Evolutionary conservation across 73 alveolate genomes (phyloP).

Genomic region (Tetrahymena borealis): DNA sequence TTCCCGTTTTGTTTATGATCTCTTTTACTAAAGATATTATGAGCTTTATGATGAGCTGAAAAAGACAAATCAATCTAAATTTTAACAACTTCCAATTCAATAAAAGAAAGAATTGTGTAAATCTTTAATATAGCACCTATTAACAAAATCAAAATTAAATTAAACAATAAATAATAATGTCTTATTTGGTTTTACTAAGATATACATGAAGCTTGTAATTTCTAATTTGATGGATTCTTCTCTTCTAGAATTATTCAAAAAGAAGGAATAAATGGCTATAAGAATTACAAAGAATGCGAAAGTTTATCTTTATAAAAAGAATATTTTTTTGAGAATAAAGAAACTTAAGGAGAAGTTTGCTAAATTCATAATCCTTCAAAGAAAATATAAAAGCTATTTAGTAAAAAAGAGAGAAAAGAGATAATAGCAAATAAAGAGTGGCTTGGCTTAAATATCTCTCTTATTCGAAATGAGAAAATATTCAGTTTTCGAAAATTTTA

Average conservation of each 20-base stretch:
- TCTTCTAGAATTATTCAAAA: background rate
- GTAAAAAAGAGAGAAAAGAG: background rate
- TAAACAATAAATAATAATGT: background rate
- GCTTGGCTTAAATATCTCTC: background rate
- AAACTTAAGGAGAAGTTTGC: background rate
- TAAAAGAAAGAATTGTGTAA: background rate
- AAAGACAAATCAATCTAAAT: background rate
- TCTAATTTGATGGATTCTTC: background rate
- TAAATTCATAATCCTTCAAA: background rate
- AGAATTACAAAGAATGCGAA: background rate
- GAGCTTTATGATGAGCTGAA: background rate
- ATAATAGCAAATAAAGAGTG: background rate
- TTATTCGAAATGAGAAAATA: background rate
- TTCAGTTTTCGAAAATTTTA: background rate
- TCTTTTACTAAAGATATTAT: background rate
- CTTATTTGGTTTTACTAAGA: background rate
- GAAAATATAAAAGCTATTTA: background rate
- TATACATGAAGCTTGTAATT: background rate
- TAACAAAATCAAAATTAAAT: background rate
- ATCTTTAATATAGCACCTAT: background rate
- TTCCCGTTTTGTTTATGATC: background rate
- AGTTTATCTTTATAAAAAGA: background rate
- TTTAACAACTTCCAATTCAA: background rate
- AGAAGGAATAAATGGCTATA: background rate
- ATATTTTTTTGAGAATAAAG: background rate